phyloP scores from a whole-genome alignment of 2,329 filamentous ascomycete species.

The Emmonsiellopsis sp. region DNA sequence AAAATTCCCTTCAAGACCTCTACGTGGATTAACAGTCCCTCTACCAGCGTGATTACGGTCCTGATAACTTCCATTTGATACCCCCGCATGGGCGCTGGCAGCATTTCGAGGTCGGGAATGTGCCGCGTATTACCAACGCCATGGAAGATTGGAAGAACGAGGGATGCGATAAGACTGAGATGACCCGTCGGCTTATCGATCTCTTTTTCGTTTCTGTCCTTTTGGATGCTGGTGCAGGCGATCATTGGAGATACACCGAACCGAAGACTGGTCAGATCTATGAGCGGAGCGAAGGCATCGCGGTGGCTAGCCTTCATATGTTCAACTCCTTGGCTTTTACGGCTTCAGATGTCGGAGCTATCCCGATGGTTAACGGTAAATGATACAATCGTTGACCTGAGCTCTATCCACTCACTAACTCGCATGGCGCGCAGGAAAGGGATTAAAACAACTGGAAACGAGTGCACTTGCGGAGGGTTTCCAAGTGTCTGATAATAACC shows the following conservation, averaged over 20 bases:
- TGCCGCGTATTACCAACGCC: conserved; percentile 38
- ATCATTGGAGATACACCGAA: conserved; percentile 40
- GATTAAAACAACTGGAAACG: conserved; percentile 25
- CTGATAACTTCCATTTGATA: conserved; percentile 38
- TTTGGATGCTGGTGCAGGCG: conserved; percentile 46
- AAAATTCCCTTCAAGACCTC: conserved; percentile 1
- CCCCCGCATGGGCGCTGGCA: conserved; percentile 52
- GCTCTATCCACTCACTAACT: not conserved
- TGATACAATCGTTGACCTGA: not conserved
- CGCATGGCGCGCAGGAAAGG: conserved; percentile 20
- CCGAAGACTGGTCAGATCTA: conserved; percentile 23
- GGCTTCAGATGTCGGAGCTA: conserved; percentile 7
- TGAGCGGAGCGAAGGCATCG: conserved; percentile 42
- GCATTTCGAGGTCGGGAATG: conserved; percentile 50
- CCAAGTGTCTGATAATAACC: conserved; percentile 37
- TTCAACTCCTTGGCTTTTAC: conserved; percentile 36
- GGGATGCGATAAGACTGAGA: conserved; percentile 34
- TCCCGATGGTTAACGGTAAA: conserved; percentile 28
- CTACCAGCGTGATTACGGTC: conserved; percentile 42
- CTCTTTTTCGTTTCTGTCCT: conserved; percentile 53
- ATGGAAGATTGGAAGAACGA: conserved; percentile 36
- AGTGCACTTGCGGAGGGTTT: conserved; percentile 30
- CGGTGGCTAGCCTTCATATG: conserved; percentile 43
- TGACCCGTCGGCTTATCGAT: conserved; percentile 48
- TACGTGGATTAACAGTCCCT: not conserved